Percentiles rank a stretch among this genome's conserved stretches.
These are phyloP conservation scores for Lasiosphaeria ovina DNA, from an alignment of 495 filamentous ascomycete genomes.

Conservation along the genomic window DNA sequence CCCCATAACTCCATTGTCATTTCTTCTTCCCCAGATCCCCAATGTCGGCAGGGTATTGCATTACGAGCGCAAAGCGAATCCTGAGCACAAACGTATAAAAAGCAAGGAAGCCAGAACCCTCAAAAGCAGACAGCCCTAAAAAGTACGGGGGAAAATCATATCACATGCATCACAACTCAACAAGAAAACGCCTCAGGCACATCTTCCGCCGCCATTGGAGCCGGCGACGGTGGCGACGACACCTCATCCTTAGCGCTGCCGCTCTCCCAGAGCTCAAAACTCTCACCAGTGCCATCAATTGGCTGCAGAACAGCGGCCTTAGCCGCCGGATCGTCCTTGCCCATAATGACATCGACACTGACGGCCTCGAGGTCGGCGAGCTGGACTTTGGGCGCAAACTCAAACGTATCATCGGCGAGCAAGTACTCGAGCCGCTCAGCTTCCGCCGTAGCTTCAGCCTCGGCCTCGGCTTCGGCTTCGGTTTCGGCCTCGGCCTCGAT, in stretches of 20 bases:
- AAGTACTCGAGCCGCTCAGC: slow-evolving; percentile 13
- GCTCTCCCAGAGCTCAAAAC: slow-evolving; percentile 66
- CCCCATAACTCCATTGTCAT: too few species aligned
- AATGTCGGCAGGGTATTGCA: too few species aligned
- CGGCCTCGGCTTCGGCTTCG: slow-evolving; percentile 9
- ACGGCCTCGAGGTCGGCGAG: slow-evolving; percentile 27
- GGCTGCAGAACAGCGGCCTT: slow-evolving; percentile 48
- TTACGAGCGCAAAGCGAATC: background rate
- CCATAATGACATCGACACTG: slow-evolving; percentile 50
- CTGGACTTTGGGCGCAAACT: slow-evolving; percentile 32
- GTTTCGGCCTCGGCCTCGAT: background rate
- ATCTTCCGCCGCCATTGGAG: slow-evolving; percentile 7
- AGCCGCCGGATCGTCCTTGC: slow-evolving; percentile 35
- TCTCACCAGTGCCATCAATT: slow-evolving; percentile 51
- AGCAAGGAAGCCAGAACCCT: slow-evolving; percentile 1
- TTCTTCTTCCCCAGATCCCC: too few species aligned
- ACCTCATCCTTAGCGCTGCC: slow-evolving; percentile 54
- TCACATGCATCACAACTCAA: slow-evolving; percentile 7
- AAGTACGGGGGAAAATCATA: slow-evolving; percentile 2
- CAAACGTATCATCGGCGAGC: slow-evolving; percentile 20
- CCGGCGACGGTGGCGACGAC: slow-evolving; percentile 22
- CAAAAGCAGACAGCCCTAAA: background rate
- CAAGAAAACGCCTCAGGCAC: background rate
- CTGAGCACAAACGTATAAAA: background rate
- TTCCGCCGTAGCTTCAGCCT: slow-evolving; percentile 15